Evolutionary conservation across 2,329 filamentous ascomycete genomes (phyloP), one percentile per base, ranked within the genome.

Genomic region (Amesomyces nigricolor): DNA sequence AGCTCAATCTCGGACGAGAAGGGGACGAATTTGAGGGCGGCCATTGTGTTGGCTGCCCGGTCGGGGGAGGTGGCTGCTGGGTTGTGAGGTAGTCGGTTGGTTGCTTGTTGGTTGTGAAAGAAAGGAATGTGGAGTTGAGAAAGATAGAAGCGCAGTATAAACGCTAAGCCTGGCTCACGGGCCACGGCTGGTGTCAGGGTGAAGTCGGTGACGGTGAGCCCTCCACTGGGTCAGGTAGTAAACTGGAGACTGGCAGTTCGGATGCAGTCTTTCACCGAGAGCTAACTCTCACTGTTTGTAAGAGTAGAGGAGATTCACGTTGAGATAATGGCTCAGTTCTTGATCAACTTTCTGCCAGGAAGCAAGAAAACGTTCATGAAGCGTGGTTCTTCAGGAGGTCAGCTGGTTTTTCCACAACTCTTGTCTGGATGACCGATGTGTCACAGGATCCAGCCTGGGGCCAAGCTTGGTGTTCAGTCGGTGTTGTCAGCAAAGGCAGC

Each of bases 1-100:
- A 97, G 79, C 70, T 99, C 94, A 67, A 97, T 91, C 73, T 96
- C 90, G 47, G 92, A 96, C 40, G 86, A 83, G 77, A 96, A 97
- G 1, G 92, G 87, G 58, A 90, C 89, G 72, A 91, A 99, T 75
- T 81, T 80, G 50, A 83, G 70, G 47, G 54, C 43, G 14, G 80
- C 66, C 74, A 83, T 86, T 67, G 49, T 60, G 56, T 22, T 32
- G 44, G 30, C 46, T 30, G 38, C 16, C 35, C 38, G 29, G 26
- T 6, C 11, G 22, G 22, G 10, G 22, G 46, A 4, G 14, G 9
- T 13, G 7, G 8, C 11, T 10, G n/a, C 22, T 37, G 30, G 9
- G 4, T 16, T 16, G n/a, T 16, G 35, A n/a, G 13, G 38, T 26
- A 9, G 40, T n/a, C 22, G 16, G n/a, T 26, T 4, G 29, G 30